Percentiles rank a stretch among this genome's conserved stretches.
These are phyloP conservation scores for Schwanniomyces occidentalis DNA, from an alignment of 805 yeast species.

Conservation along the genomic window DNA sequence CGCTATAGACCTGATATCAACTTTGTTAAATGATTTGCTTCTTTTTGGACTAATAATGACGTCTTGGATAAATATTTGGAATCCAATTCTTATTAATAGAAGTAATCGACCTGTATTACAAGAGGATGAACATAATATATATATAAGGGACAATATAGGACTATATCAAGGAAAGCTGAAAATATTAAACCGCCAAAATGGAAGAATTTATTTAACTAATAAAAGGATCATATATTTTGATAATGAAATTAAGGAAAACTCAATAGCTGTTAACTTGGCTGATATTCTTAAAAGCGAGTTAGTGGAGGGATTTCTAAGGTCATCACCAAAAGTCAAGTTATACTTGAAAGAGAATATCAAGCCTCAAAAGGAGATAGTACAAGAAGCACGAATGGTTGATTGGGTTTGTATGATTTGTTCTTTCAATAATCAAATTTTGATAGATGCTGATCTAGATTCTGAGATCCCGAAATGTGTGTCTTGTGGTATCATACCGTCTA, in stretches of 20 bases:
- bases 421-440: slow-evolving; percentile 50
- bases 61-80: slow-evolving; percentile 29
- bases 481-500: slow-evolving; percentile 36
- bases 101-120: slow-evolving; percentile 39
- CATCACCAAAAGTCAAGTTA: slow-evolving; percentile 73
- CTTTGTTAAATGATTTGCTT: not conserved
- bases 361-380: not conserved
- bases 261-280: slow-evolving; percentile 49
- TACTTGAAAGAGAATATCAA: slow-evolving; percentile 14
- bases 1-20: no score
- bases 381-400: slow-evolving; percentile 17
- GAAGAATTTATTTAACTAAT: slow-evolving; percentile 76
- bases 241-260: slow-evolving; percentile 35
- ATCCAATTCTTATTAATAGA: slow-evolving; percentile 35
- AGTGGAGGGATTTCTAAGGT: slow-evolving; percentile 61
- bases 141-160: slow-evolving; percentile 51
- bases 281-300: slow-evolving; percentile 41
- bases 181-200: slow-evolving; percentile 63
- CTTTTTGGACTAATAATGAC: slow-evolving; percentile 6
- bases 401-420: slow-evolving; percentile 94
- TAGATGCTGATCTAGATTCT: slow-evolving; percentile 16
- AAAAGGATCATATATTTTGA: slow-evolving; percentile 74
- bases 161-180: slow-evolving; percentile 76
- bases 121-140: slow-evolving; percentile 33
- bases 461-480: slow-evolving; percentile 36